Conservation (phyloP, 179 eudicot genomes). For the Beta corolliflora region DNA sequence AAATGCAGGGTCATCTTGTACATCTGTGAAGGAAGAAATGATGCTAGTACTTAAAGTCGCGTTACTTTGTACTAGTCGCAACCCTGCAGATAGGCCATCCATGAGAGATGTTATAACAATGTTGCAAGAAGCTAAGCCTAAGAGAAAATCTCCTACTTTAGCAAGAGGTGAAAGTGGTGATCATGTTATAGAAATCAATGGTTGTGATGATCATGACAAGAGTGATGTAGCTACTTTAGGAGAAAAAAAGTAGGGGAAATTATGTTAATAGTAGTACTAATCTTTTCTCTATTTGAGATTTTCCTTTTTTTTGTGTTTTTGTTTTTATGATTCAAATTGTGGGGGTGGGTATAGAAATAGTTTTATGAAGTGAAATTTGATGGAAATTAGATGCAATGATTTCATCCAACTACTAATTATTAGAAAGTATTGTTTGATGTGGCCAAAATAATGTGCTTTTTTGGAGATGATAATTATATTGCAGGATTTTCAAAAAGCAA, state of each 20-base stretch:
- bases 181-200: slow-evolving; percentile 38
- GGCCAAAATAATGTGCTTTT: background rate
- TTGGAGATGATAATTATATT: slow-evolving; percentile 7
- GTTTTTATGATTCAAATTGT: slow-evolving; percentile 36
- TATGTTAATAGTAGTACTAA: slow-evolving; percentile 38
- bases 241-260: slow-evolving; percentile 32
- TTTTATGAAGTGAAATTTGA: slow-evolving; percentile 25
- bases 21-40: slow-evolving; percentile 83
- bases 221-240: slow-evolving; percentile 18
- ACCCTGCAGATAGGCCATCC: slow-evolving; percentile 85
- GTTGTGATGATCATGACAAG: slow-evolving; percentile 30
- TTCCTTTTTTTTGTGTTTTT: slow-evolving; percentile 3
- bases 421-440: slow-evolving; percentile 6
- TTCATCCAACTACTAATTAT: slow-evolving; percentile 3
- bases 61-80: slow-evolving; percentile 76
- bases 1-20: slow-evolving; percentile 76
- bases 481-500: slow-evolving; percentile 7
- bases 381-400: slow-evolving; percentile 35
- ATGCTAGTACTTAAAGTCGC: slow-evolving; percentile 70
- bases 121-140: slow-evolving; percentile 94
- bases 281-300: slow-evolving; percentile 15
- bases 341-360: slow-evolving; percentile 68
- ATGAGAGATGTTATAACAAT: slow-evolving; percentile 98
- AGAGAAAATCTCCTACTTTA: slow-evolving; percentile 54
- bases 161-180: slow-evolving; percentile 33